Evolutionary conservation across 75 land plant species (phyloP).

Genomic region (Picea sitchensis): DNA sequence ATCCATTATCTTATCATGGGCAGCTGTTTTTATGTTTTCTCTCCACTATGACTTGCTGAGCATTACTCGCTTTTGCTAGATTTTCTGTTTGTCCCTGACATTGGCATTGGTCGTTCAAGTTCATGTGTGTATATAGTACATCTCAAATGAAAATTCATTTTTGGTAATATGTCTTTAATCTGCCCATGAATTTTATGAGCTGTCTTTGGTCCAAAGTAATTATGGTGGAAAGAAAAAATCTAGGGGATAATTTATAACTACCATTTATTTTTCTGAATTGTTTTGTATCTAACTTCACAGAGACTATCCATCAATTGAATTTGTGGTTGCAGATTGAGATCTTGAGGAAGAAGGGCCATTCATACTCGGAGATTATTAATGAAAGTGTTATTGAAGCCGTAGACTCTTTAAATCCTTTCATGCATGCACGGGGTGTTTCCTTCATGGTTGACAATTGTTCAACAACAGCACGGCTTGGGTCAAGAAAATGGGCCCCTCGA

Average conservation of each 20-base stretch:
- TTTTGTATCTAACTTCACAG: neutral
- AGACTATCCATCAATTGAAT: neutral
- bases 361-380: slow-evolving; percentile 93
- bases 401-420: slow-evolving; percentile 95
- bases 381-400: slow-evolving; percentile 96
- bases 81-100: too few relatives aligned
- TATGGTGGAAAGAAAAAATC: neutral
- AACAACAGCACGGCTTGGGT: slow-evolving; percentile 90
- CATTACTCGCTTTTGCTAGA: too few relatives aligned
- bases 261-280: neutral
- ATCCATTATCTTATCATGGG: too few relatives aligned
- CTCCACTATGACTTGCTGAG: too few relatives aligned
- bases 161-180: neutral
- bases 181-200: neutral
- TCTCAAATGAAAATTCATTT: too few relatives aligned
- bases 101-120: too few relatives aligned
- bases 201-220: neutral
- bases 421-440: slow-evolving; percentile 97
- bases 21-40: too few relatives aligned
- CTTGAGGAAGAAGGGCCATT: slow-evolving; percentile 95
- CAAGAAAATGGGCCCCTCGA: slow-evolving; percentile 97
- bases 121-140: too few relatives aligned
- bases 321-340: slow-evolving; percentile 70
- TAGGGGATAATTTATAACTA: neutral
- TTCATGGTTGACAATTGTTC: slow-evolving; percentile 99